Conservation (phyloP, 2,329 filamentous ascomycete species). For the Diplodia mutila region DNA sequence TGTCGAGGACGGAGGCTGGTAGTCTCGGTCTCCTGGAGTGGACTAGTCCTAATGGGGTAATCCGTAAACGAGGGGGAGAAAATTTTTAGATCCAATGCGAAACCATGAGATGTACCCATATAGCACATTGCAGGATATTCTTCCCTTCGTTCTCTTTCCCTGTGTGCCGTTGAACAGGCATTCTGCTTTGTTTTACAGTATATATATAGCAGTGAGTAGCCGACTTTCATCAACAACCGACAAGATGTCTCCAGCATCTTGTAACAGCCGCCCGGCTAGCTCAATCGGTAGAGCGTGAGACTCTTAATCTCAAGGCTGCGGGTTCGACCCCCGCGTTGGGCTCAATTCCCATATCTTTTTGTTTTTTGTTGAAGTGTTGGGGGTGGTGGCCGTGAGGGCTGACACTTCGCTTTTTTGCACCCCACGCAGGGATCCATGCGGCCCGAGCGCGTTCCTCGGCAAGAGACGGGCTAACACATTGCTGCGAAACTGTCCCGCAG, state of each 20-base stretch:
- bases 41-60: too few relatives aligned
- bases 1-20: too few relatives aligned
- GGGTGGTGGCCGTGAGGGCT: conserved; percentile 27
- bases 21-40: too few relatives aligned
- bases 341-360: conserved; percentile 24
- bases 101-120: too few relatives aligned
- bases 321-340: conserved; percentile 27
- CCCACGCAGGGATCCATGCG: not conserved
- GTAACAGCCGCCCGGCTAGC: conserved; percentile 26
- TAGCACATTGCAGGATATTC: too few relatives aligned
- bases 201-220: too few relatives aligned
- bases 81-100: too few relatives aligned
- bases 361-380: not conserved
- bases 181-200: too few relatives aligned
- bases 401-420: not conserved
- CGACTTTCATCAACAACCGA: not conserved
- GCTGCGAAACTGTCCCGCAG: not conserved
- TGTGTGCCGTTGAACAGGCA: too few relatives aligned
- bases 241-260: not conserved
- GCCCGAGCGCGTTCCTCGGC: not conserved
- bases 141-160: too few relatives aligned
- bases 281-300: conserved; percentile 31
- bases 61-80: too few relatives aligned
- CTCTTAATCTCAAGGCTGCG: conserved; percentile 29
- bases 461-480: not conserved